Evolutionary conservation across 352 stramenopile genomes (phyloP).

Genomic region (Phytophthora crassamura): DNA sequence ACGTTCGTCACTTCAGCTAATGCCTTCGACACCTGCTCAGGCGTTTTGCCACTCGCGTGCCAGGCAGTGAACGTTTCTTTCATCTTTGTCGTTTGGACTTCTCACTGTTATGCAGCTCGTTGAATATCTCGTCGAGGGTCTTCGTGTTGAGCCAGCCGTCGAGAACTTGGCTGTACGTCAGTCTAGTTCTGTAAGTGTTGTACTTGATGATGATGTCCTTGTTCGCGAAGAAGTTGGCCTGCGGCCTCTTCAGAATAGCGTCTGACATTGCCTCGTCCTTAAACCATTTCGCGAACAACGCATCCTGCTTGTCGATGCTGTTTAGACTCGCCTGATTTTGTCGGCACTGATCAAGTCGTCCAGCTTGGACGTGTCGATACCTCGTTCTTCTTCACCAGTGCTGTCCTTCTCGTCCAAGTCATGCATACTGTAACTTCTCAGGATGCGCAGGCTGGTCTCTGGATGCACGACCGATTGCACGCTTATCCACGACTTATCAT

Average conservation of each 20-base stretch:
- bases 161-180: conserved; percentile 2
- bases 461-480: too few relatives aligned
- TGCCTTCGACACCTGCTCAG: not conserved
- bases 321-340: conserved; percentile 6
- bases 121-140: not conserved
- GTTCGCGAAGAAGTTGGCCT: conserved; percentile 5
- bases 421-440: conserved; percentile 5
- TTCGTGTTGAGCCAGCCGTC: conserved; percentile 1
- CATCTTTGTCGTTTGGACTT: not conserved
- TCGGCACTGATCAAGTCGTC: conserved; percentile 4
- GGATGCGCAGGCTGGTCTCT: not conserved
- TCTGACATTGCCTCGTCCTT: not conserved
- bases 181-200: conserved; percentile 6
- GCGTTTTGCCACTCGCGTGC: not conserved
- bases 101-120: not conserved
- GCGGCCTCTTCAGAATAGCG: not conserved
- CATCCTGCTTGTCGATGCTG: not conserved
- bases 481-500: too few relatives aligned
- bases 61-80: not conserved
- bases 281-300: conserved; percentile 10
- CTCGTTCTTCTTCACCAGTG: conserved; percentile 8
- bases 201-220: not conserved
- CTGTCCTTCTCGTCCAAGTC: not conserved
- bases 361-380: not conserved
- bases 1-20: not conserved